These are phyloP conservation scores for Austroboletus festivus DNA, from an alignment of 768 basidiomycete genomes.

Conservation along the genomic window DNA sequence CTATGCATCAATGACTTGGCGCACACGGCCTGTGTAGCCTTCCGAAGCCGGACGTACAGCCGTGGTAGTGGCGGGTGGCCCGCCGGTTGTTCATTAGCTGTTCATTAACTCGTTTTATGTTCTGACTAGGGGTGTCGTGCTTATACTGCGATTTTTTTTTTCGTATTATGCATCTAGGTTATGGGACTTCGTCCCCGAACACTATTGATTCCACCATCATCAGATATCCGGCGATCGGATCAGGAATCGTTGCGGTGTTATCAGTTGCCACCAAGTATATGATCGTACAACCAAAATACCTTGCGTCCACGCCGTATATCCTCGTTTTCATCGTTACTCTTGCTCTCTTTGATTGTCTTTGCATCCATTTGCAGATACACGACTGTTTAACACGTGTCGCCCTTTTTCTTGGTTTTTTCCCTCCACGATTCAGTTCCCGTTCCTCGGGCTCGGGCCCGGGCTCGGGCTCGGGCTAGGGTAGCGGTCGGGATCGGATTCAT, in stretches of 20 bases:
- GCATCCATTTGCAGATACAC: too few relatives aligned
- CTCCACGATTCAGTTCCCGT: too few relatives aligned
- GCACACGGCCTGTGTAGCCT: constrained; percentile 20
- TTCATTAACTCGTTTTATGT: too few relatives aligned
- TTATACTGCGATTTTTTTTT: too few relatives aligned
- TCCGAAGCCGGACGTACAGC: constrained; percentile 24
- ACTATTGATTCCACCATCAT: constrained; percentile 46
- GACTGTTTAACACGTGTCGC: not conserved
- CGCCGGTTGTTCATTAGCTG: not conserved
- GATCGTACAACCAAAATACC: constrained; percentile 24
- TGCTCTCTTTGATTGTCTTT: not conserved
- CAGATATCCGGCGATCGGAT: constrained; percentile 58
- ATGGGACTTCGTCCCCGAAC: constrained; percentile 21
- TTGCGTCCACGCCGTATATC: constrained; percentile 20
- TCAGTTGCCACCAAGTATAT: constrained; percentile 41
- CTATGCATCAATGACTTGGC: constrained; percentile 47
- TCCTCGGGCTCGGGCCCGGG: too few relatives aligned
- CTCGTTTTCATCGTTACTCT: not conserved
- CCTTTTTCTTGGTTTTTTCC: too few relatives aligned
- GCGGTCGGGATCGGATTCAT: constrained; percentile 25
- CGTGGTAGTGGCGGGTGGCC: constrained; percentile 19
- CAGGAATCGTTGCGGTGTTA: constrained; percentile 43
- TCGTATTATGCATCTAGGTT: too few relatives aligned
- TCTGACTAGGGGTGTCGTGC: too few relatives aligned
- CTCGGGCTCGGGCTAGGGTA: too few relatives aligned